Evolutionary conservation across 805 yeast species (phyloP).

Genomic region (Kluyveromyces nonfermentans): DNA sequence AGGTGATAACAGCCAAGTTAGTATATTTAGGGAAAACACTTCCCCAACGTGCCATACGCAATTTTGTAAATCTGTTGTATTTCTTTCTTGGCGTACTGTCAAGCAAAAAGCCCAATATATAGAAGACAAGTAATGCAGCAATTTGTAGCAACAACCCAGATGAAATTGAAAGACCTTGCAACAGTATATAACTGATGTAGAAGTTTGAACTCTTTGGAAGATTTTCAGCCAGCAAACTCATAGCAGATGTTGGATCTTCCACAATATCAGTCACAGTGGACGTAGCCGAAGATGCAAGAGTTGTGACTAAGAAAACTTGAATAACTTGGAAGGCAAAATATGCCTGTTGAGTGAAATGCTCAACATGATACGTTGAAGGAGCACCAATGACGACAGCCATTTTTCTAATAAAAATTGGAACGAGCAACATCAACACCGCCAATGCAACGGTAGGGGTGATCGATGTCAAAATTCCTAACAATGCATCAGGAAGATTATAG

Average conservation of each 20-base stretch:
- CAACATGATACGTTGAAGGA: conserved; percentile 47
- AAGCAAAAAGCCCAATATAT: conserved; percentile 44
- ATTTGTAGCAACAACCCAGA: conserved; percentile 60
- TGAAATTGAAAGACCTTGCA: conserved; percentile 60
- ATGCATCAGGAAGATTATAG: conserved; percentile 40
- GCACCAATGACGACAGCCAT: conserved; percentile 56
- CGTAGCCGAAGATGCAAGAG: conserved; percentile 62
- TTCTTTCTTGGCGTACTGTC: conserved; percentile 64
- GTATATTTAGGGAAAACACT: conserved; percentile 70
- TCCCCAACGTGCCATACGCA: conserved; percentile 58
- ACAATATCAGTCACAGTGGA: conserved; percentile 56
- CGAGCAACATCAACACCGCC: conserved; percentile 53
- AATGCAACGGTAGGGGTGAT: conserved; percentile 59
- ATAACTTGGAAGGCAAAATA: conserved; percentile 63
- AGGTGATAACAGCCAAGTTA: conserved; percentile 56
- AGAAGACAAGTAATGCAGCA: conserved; percentile 47
- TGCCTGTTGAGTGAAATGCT: conserved; percentile 55
- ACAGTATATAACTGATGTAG: conserved; percentile 54
- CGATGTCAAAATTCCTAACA: conserved; percentile 60
- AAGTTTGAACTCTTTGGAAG: conserved; percentile 69
- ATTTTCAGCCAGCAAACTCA: conserved; percentile 52
- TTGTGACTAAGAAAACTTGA: conserved; percentile 63
- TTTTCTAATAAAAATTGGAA: conserved; percentile 55
- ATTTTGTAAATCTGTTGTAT: conserved; percentile 45
- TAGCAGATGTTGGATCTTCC: conserved; percentile 47